Evolutionary conservation across 768 basidiomycete genomes (phyloP), one percentile per base, ranked within the genome.

Genomic region (Tephrocybe sp.): DNA sequence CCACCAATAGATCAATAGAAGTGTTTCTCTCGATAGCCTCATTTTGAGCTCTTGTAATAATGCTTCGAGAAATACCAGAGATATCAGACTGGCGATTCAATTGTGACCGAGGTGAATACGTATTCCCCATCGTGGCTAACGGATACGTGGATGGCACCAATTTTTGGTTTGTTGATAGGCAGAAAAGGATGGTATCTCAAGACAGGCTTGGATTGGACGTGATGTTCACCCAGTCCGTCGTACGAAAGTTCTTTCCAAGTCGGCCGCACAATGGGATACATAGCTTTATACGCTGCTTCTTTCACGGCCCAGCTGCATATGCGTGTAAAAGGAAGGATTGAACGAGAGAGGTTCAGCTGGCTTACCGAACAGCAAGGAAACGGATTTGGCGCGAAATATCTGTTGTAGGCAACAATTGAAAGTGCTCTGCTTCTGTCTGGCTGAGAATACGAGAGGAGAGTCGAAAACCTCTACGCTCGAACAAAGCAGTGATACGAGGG

Each of bases 121-220:
- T 90, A 87, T 34, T 88, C 86, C 9, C 86, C 87, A 57, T 93
- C 92, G 55, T 93, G 92, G 58, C 87, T 90, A 35, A 89, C 79
- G 36, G 87, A 90, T 21, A 82, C 76, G 58, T 91, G 85, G 15
- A 89, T 64, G 7, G 49, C 58, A 13, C 74, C 75, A 25, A 69
- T 47, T 46, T 61, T 54, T 37, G 37, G 9, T 39, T 41, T 19
- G 27, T 65, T 31, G 9, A 42, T n/a, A 6, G 47, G 26, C 5
- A 61, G 62, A 22, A 60, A 44, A 11, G 84, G 73, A 8, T 63
- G 56, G 36, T 83, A 87, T 40, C 72, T 68, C 44, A 78, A 64
- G 12, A 50, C 55, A 27, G 76, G 73, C 50, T 76, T 76, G 25
- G 39, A 19, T 44, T 22, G 41, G 16, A 30, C 25, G 11, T 54